Evolutionary conservation across 768 basidiomycete genomes (phyloP).

Genomic region (Fibroporia radiculosa): DNA sequence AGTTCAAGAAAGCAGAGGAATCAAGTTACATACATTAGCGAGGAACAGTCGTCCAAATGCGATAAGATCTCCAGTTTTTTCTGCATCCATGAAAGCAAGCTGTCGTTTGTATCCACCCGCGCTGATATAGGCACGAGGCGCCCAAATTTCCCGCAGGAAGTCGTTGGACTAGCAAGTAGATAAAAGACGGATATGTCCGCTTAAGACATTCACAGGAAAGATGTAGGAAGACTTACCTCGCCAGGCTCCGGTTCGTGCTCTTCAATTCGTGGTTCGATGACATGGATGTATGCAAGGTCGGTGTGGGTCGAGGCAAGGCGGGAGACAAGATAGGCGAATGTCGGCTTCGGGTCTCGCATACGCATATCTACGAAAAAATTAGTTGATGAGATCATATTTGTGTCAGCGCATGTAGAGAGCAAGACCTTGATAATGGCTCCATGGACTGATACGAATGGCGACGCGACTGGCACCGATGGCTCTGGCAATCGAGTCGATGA

Average conservation of each 20-base stretch:
- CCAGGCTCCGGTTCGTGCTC: conserved; percentile 26
- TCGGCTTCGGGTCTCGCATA: conserved; percentile 39
- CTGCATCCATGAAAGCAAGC: conserved; percentile 10
- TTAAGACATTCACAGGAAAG: conserved; percentile 35
- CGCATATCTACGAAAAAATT: conserved; percentile 29
- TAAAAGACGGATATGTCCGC: too few relatives aligned
- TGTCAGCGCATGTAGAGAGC: neutral
- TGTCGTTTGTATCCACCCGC: conserved; percentile 15
- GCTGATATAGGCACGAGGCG: conserved; percentile 10
- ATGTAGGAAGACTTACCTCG: neutral
- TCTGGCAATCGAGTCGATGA: conserved; percentile 28
- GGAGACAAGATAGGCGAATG: conserved; percentile 33
- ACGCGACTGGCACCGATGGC: conserved; percentile 32
- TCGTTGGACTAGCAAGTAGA: conserved; percentile 21
- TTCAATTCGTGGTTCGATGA: conserved; percentile 22
- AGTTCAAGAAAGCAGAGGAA: neutral
- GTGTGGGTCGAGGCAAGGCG: conserved; percentile 33
- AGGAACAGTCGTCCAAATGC: conserved; percentile 19
- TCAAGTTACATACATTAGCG: conserved; percentile 14
- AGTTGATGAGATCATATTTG: neutral
- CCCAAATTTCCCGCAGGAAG: conserved; percentile 12
- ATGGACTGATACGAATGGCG: conserved; percentile 34
- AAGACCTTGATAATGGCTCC: conserved; percentile 23
- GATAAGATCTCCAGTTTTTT: conserved; percentile 12
- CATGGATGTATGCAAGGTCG: conserved; percentile 31